These are phyloP conservation scores for Candida saitoana DNA, from an alignment of 805 yeast species.

Conservation along the genomic window DNA sequence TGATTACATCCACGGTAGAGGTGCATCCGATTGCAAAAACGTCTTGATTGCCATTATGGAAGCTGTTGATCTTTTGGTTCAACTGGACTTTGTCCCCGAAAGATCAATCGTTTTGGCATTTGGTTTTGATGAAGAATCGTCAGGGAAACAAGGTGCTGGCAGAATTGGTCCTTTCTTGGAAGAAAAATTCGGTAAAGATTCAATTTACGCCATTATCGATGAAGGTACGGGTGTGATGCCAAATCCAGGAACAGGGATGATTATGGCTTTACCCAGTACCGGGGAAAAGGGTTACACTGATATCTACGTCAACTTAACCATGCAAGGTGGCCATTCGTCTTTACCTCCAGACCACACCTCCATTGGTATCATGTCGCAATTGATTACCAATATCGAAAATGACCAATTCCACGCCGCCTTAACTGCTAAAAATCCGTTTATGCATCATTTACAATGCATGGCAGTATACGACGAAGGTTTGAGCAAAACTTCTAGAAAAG, in stretches of 20 bases:
- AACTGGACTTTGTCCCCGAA: slow-evolving; percentile 49
- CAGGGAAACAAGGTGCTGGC: slow-evolving; percentile 62
- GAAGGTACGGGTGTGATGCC: slow-evolving; percentile 60
- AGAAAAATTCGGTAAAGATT: slow-evolving; percentile 55
- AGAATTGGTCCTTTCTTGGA: slow-evolving; percentile 43
- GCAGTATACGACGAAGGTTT: slow-evolving; percentile 45
- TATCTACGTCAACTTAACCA: slow-evolving; percentile 43
- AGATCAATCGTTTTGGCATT: slow-evolving; percentile 62
- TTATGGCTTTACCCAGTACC: slow-evolving; percentile 47
- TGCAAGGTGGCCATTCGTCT: slow-evolving; percentile 78
- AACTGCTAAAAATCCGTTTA: slow-evolving; percentile 54
- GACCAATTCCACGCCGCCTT: slow-evolving; percentile 49
- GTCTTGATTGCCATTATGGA: slow-evolving; percentile 63
- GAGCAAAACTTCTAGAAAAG: slow-evolving; percentile 23
- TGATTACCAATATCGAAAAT: slow-evolving; percentile 54
- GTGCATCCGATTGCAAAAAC: slow-evolving; percentile 73
- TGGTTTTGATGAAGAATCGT: slow-evolving; percentile 78
- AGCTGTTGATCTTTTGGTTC: slow-evolving; percentile 55
- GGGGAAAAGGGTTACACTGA: slow-evolving; percentile 52
- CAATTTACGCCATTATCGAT: slow-evolving; percentile 61
- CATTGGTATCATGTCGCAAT: slow-evolving; percentile 66
- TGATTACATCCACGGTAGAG: slow-evolving; percentile 68
- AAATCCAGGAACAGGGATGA: slow-evolving; percentile 44
- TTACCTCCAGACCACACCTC: slow-evolving; percentile 76
- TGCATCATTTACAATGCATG: slow-evolving; percentile 55